Base-by-base conservation (phyloP, 139 green algal species). In the Mychonastes homosphaera region DNA sequence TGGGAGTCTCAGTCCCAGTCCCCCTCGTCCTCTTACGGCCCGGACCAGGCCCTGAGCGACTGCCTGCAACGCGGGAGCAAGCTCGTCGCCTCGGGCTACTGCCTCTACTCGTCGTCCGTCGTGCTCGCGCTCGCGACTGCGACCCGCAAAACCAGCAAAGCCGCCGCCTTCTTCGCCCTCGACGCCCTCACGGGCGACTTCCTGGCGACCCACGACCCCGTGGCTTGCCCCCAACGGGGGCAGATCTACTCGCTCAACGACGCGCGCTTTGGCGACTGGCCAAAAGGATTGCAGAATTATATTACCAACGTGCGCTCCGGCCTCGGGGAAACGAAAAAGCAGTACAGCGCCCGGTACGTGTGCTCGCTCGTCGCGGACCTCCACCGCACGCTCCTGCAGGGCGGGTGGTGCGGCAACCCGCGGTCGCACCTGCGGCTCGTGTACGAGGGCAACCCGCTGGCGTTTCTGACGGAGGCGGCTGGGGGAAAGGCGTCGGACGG, bases 181-280 rank as follows among this genome's bases (percentile, higher is more conserved):
- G 29, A 39, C 21, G 9, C 34, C 53, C 16, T 49, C 53, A 5
- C 41, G 41, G 44, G 24, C n/a, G 27, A 26, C 7, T 12, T 30
- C 12, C 26, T 76, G 16, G 54, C 45, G 12, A 12, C 45, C 28
- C 71, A 45, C 34, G 46, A 26, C 50, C 36, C n/a, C 38, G 24
- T 36, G 19, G 7, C 35, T 2, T 77, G 87, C 6, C 82, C 79
- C 0, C 1, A 55, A 6, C 51, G 79, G 28, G 82, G 82, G 1
- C 76, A 86, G 71, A 83, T 84, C 54, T 90, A 90, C 70, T 81
- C 67, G 3, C 39, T 90, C 13, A 90, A 90, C 63, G 83, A 90
- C 30, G 83, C 79, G 29, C 65, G 82, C n/a, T 82, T 77, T 62
- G 63, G 65, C 35, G 83, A 90, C 63, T 90, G 83, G 81, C 75